Base-by-base conservation (phyloP, 768 basidiomycete genomes). In the Suillus alpinus region DNA sequence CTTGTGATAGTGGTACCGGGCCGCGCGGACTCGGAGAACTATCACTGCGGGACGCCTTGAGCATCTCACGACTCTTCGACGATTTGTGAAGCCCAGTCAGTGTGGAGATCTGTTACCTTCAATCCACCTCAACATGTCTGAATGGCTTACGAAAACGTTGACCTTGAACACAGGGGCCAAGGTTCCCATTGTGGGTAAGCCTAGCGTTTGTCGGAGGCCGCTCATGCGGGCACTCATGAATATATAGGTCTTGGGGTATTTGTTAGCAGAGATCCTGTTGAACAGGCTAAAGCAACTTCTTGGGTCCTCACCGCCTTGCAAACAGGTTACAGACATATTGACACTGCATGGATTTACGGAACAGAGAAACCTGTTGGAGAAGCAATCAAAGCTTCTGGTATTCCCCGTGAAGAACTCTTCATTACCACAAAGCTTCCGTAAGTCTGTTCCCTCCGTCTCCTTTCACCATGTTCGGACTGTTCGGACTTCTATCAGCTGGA, bases 341-440 rank as follows among this genome's bases (percentile, higher is more conserved):
- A 81, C 66, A 79, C 67, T 16, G 68, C 50, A 31, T 29, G 57
- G 40, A 34, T 18, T 36, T 65, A 60, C 31, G 67, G 60, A 55
- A 85, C 81, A 59, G 84, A 85, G 66, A 67, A 75, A 62, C 62
- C 68, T 12, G 82, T 83, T 26, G 81, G 83, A 6, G 65, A 67
- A 34, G 82, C 79, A 2, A 76, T 86, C 46, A 71, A 77, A 13
- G 79, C 75, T 20, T 80, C 79, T 29, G 76, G 75, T 1, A 70
- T 82, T n/a, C 77, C 81, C 5, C 75, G 81, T 46, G 69, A 68
- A 26, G 74, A 81, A 34, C 71, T 84, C 41, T 84, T 77, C 67
- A 64, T 85, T 12, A 82, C 81, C 6, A 84, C 83, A 18, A 85
- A 85, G 63, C 69, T 83, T 36, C 67, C 71, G 78, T 78, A 39